These are phyloP conservation scores for Parasitella parasitica DNA, from an alignment of 371 early-diverging fungal species.

Conservation along the genomic window DNA sequence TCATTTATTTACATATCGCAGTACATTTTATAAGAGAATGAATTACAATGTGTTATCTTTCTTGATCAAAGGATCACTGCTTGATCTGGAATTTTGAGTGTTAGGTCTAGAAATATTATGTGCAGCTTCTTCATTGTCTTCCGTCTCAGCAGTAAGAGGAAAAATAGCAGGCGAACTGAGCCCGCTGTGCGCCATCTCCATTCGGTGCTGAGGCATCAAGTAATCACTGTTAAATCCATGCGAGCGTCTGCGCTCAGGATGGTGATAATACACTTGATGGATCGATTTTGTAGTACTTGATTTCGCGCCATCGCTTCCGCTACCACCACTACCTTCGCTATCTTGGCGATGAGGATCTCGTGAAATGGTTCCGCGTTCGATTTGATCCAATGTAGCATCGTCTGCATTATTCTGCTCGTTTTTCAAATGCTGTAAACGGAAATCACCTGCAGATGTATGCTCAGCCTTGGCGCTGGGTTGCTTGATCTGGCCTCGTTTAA, in stretches of 20 bases:
- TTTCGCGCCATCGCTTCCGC: neutral
- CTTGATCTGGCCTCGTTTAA: slow-evolving; percentile 4
- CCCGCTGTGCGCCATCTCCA: neutral
- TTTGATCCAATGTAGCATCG: neutral
- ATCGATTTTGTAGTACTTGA: neutral
- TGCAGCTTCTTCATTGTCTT: neutral
- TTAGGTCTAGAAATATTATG: neutral
- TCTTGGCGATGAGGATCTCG: neutral
- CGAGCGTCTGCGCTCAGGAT: slow-evolving; percentile 14
- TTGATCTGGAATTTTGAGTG: slow-evolving; percentile 5
- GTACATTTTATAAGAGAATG: no score
- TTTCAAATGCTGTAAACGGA: neutral
- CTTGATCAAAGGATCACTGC: slow-evolving; percentile 6
- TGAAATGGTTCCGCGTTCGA: neutral
- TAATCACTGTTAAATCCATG: neutral
- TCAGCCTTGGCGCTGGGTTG: neutral
- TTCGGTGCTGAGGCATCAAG: neutral
- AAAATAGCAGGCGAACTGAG: slow-evolving; percentile 5
- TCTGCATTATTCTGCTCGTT: neutral
- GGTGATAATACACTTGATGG: slow-evolving; percentile 20
- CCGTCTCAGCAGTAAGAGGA: neutral
- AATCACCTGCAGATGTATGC: neutral
- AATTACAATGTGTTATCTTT: neutral
- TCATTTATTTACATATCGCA: no score
- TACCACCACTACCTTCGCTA: neutral